Base-by-base conservation (phyloP, 352 stramenopile genomes). In the Phytophthora aleatoria region DNA sequence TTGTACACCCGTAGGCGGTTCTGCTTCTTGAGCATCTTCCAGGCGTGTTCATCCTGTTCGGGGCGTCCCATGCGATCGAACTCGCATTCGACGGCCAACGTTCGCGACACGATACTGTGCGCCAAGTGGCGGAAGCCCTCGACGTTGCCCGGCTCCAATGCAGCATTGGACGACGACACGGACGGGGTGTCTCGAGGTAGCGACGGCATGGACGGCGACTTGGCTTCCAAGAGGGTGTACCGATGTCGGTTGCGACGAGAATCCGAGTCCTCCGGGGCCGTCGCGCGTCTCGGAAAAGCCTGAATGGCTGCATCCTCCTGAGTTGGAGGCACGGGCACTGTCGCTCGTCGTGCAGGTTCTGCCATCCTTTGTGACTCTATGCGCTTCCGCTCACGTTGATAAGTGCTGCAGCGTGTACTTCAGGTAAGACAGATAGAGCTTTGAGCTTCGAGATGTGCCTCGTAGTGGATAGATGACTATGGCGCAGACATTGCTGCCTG, bases 1-100 rank as follows among this genome's bases (percentile, higher is more conserved):
- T 86, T 85, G 64, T 81, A 84, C 27, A 77, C 67, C 11, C 68
- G 67, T n/a, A 87, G 50, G 31, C 68, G 59, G 47, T 84, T 72
- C 31, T 83, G 73, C 24, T 61, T 64, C 43, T 81, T 78, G 26
- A 74, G 58, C 41, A 76, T 36, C 43, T 76, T 78, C 73, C 73
- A 81, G 1, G 47, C 47, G 10, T 64, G 52, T 1, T 73, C 69
- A 24, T 73, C 73, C 26, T 78, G 63, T 2, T 74, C 64, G 1
- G 70, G 71, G 33, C 64, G 31, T 7, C 65, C 68, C 48, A 75
- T 64, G 0, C 70, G 64, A 43, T 78, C 60, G 64, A 69, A 78
- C 50, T 79, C 65, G 54, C 59, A 79, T 63, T 89, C 80, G 9
- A 81, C 58, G 6, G 72, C 67, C 41, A 89, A 67, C 2, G 80